Evolutionary conservation across 164 flowering plant species (phyloP).

Genomic region (Platanus orientalis): DNA sequence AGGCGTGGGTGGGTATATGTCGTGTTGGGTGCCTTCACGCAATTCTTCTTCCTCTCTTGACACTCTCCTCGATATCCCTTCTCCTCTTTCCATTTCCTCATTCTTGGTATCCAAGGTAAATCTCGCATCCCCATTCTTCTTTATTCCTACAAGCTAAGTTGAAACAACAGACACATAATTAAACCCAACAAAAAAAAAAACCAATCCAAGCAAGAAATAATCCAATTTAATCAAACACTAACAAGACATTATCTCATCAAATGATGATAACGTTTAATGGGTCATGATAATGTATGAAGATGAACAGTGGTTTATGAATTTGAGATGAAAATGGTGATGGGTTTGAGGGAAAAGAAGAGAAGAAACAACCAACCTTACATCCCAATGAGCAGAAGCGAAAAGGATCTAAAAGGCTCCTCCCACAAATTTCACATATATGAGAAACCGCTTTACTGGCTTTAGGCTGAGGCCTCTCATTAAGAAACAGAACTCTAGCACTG

Average conservation of each 20-base stretch:
- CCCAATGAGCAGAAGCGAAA: constrained; percentile 94
- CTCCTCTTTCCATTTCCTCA: constrained; percentile 36
- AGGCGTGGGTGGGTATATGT: constrained; percentile 50
- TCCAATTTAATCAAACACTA: background rate
- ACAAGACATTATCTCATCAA: background rate
- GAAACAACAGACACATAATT: constrained; percentile 1
- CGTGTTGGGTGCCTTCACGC: constrained; percentile 55
- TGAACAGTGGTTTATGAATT: too few relatives aligned
- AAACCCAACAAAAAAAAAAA: background rate
- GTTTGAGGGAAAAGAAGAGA: background rate
- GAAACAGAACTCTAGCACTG: constrained; percentile 88
- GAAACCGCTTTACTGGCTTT: constrained; percentile 62
- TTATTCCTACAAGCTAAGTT: constrained; percentile 64
- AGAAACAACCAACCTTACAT: constrained; percentile 75
- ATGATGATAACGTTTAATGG: too few relatives aligned
- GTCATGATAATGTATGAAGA: background rate
- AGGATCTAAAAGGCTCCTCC: constrained; percentile 71
- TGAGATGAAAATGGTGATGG: background rate
- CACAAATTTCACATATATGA: constrained; percentile 76
- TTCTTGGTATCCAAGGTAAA: constrained; percentile 46
- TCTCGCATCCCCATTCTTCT: constrained; percentile 66
- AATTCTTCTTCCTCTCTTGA: constrained; percentile 42
- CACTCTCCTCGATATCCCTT: constrained; percentile 29
- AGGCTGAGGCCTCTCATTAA: too few relatives aligned
- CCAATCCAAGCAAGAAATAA: background rate